These are phyloP conservation scores for Pyrenochaeta sp. DNA, from an alignment of 2,329 filamentous ascomycete genomes.

Conservation along the genomic window DNA sequence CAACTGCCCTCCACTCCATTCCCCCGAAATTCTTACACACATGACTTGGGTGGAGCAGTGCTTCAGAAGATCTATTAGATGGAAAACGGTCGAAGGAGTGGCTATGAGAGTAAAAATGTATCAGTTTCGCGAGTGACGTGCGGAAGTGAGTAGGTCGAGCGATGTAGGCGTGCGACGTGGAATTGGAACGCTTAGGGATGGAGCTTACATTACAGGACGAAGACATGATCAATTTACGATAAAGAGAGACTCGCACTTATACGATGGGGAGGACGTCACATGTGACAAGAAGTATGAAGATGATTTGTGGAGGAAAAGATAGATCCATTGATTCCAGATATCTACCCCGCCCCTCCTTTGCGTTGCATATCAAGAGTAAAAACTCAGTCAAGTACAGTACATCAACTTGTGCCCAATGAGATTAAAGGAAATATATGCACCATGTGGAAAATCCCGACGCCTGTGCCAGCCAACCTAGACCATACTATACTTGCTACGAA, in stretches of 20 bases:
- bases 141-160: too few species aligned
- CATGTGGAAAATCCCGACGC: slow-evolving; percentile 12
- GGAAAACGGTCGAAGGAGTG: too few species aligned
- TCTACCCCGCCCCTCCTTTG: slow-evolving; percentile 15
- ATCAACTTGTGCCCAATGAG: slow-evolving; percentile 21
- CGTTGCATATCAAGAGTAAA: slow-evolving; percentile 7
- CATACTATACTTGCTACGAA: neutral
- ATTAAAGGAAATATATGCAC: slow-evolving; percentile 15
- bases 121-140: too few species aligned
- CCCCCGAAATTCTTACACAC: too few species aligned
- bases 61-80: too few species aligned
- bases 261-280: neutral
- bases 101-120: too few species aligned
- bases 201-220: too few species aligned
- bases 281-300: neutral
- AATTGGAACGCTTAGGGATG: too few species aligned
- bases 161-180: too few species aligned
- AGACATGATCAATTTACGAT: too few species aligned
- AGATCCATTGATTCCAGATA: slow-evolving; percentile 17
- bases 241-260: neutral
- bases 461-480: slow-evolving; percentile 9
- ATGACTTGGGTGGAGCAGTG: too few species aligned
- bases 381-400: slow-evolving; percentile 12
- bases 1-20: too few species aligned
- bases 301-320: neutral